Conservation (phyloP, 331 rosid species). For the Dryas integrifolia region DNA sequence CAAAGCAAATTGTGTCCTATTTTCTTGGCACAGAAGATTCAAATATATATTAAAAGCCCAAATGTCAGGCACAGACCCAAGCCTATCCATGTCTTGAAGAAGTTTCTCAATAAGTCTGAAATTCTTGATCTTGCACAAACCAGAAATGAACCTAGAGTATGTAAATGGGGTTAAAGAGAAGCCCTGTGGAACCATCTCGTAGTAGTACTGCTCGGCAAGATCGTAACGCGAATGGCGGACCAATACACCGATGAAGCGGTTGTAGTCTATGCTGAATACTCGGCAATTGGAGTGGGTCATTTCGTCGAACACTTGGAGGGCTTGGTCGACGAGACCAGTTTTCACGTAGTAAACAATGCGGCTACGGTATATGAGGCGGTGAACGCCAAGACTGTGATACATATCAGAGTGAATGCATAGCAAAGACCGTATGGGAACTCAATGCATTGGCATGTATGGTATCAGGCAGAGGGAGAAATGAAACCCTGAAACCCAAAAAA, state of each 20-base stretch:
- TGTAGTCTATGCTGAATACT: conserved; percentile 69
- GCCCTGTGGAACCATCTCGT: conserved; percentile 63
- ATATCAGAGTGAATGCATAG: conserved; percentile 74
- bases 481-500: not conserved
- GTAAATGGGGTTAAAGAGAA: conserved; percentile 80
- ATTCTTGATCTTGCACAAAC: conserved; percentile 50
- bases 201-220: conserved; percentile 73
- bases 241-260: conserved; percentile 85
- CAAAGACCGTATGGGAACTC: conserved; percentile 22
- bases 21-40: conserved; percentile 52
- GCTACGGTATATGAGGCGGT: conserved; percentile 70
- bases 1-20: conserved; percentile 48
- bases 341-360: conserved; percentile 57
- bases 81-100: conserved; percentile 53
- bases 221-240: conserved; percentile 63
- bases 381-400: conserved; percentile 69
- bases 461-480: not conserved
- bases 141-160: conserved; percentile 84
- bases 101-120: conserved; percentile 56
- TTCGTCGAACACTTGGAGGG: conserved; percentile 75
- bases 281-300: conserved; percentile 80
- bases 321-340: conserved; percentile 69
- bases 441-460: conserved; percentile 1
- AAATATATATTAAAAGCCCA: conserved; percentile 88
- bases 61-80: conserved; percentile 70